These are phyloP conservation scores for Aquilaria yunnanensis DNA, from an alignment of 345 rosid genomes.

Conservation along the genomic window DNA sequence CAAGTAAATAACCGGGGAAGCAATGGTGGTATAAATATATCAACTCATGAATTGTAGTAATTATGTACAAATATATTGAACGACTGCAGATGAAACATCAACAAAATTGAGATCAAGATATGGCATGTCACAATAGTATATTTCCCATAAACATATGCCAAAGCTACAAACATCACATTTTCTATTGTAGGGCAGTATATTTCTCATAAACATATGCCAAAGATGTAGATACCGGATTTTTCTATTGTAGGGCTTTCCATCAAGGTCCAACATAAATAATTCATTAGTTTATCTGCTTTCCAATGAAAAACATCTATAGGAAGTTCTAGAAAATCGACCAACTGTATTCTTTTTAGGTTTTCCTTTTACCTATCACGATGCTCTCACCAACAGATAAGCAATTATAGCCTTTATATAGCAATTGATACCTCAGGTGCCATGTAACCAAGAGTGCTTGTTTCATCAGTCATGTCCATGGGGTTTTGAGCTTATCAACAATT, in stretches of 20 bases:
- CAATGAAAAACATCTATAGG: neutral
- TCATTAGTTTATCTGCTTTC: conserved; percentile 8
- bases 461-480: conserved; percentile 87
- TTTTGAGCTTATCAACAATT: conserved; percentile 87
- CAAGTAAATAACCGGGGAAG: no score
- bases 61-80: conserved; percentile 42
- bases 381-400: neutral
- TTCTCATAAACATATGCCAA: conserved; percentile 86
- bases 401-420: conserved; percentile 2
- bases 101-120: conserved; percentile 63
- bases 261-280: conserved; percentile 48
- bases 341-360: no score
- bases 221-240: conserved; percentile 83
- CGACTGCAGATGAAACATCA: conserved; percentile 72
- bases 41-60: neutral
- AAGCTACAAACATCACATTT: conserved; percentile 86
- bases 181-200: conserved; percentile 62
- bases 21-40: no score
- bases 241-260: conserved; percentile 77
- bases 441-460: conserved; percentile 82
- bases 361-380: neutral
- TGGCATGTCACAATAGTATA: conserved; percentile 87
- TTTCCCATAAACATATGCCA: conserved; percentile 86
- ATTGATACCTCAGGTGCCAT: conserved; percentile 79
- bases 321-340: no score